Percentiles rank a stretch among this genome's conserved stretches.
These are phyloP conservation scores for Scytalidium lignicola DNA, from an alignment of 2,329 filamentous ascomycete species.

Conservation along the genomic window DNA sequence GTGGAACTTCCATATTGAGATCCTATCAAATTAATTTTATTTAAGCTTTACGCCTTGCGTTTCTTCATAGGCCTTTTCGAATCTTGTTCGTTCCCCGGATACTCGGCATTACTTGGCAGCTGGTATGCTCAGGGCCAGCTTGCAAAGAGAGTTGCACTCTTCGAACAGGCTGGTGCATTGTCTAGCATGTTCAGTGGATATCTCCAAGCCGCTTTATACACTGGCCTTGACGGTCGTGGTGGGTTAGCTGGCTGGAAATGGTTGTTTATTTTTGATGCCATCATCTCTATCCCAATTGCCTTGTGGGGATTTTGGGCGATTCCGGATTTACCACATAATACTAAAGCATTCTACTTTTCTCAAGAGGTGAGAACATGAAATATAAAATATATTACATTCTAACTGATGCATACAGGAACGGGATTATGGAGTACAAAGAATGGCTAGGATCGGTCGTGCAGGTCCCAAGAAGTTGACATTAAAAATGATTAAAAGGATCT, in stretches of 20 bases:
- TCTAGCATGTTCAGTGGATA: conserved; percentile 25
- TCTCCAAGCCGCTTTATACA: conserved; percentile 17
- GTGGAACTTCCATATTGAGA: neutral
- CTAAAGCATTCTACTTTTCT: conserved; percentile 21
- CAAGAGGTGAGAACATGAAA: conserved; percentile 50
- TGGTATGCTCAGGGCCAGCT: conserved; percentile 6
- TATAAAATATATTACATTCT: conserved; percentile 38
- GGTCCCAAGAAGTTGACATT: conserved; percentile 3
- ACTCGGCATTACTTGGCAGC: conserved; percentile 1
- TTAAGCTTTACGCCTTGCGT: conserved; percentile 20
- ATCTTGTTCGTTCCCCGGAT: conserved; percentile 4
- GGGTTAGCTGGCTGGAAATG: conserved; percentile 18
- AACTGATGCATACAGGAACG: conserved; percentile 43
- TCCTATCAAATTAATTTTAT: too few relatives aligned
- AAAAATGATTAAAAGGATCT: conserved; percentile 11
- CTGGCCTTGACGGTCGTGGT: conserved; percentile 12
- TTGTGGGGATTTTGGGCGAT: conserved; percentile 9
- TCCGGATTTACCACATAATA: conserved; percentile 6
- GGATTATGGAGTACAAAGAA: conserved; percentile 17
- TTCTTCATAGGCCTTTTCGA: conserved; percentile 32
- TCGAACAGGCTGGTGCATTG: neutral
- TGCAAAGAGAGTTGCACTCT: conserved; percentile 1
- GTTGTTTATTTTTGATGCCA: conserved; percentile 21
- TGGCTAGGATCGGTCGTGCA: conserved; percentile 4
- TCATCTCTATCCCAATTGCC: conserved; percentile 18